A percentile compares a stretch with the other conserved stretches of the same genome.
Conservation (phyloP, 176 grass and related monocot species). For the Cenchrus americanus region DNA sequence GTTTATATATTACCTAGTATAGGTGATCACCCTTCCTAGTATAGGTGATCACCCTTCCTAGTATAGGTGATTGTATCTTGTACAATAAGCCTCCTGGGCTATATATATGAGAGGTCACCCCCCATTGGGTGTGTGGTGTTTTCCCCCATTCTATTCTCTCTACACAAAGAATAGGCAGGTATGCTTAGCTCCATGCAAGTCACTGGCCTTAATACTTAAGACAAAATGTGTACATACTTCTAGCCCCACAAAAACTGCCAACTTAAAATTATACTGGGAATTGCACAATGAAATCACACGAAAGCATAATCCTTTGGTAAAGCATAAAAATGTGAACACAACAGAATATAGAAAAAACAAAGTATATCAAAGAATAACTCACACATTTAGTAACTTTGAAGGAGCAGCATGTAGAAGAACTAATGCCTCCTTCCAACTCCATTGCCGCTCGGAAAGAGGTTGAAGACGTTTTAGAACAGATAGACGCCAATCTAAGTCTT, state of each 20-base stretch:
- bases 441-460: conserved; percentile 70
- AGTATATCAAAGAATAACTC: conserved; percentile 50
- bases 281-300: background rate
- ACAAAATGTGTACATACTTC: conserved; percentile 13
- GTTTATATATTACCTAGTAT: no score
- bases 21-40: no score
- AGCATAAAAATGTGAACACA: conserved; percentile 26
- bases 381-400: conserved; percentile 96
- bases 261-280: conserved; percentile 7
- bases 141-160: no score
- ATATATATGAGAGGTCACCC: no score
- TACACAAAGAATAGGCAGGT: conserved; percentile 16
- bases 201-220: conserved; percentile 13
- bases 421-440: conserved; percentile 97
- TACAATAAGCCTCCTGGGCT: no score
- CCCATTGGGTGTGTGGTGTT: no score
- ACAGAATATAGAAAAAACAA: conserved; percentile 34
- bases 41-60: no score
- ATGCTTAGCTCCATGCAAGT: conserved; percentile 13
- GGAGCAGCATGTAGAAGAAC: conserved; percentile 89
- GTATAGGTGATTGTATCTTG: no score
- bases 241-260: conserved; percentile 13
- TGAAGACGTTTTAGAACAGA: conserved; percentile 82
- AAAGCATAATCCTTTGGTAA: conserved; percentile 9
- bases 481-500: conserved; percentile 88